A percentile compares a stretch with the other conserved stretches of the same genome.
phyloP scores from a whole-genome alignment of 805 yeast genomes.

The Candida glaebosa region DNA sequence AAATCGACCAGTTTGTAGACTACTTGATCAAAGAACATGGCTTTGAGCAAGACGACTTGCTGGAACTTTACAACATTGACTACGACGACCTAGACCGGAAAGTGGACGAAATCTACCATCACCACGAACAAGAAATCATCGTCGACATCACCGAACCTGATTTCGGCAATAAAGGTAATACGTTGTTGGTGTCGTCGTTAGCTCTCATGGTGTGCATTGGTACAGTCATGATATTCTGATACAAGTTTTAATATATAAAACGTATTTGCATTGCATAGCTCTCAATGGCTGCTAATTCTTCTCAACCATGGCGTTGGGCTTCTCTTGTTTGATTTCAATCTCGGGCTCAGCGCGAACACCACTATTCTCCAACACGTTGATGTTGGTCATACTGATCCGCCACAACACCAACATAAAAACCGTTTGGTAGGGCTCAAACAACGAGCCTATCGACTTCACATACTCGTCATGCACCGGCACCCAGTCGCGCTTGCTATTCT shows the following conservation, averaged over 20 bases:
- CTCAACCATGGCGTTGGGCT: conserved; percentile 1
- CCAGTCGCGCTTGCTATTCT: conserved; percentile 56
- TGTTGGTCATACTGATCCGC: conserved; percentile 60
- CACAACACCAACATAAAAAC: conserved; percentile 70
- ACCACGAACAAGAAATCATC: neutral
- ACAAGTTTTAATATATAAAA: too few species aligned
- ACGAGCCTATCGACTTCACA: conserved; percentile 51
- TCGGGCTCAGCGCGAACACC: conserved; percentile 6
- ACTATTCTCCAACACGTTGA: conserved; percentile 40
- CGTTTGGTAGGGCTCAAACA: conserved; percentile 63
- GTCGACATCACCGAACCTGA: conserved; percentile 1
- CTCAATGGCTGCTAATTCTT: too few species aligned
- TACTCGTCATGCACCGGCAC: conserved; percentile 58
- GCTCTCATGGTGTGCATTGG: neutral
- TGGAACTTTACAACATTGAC: conserved; percentile 23
- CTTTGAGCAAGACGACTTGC: conserved; percentile 23
- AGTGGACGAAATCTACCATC: conserved; percentile 32
- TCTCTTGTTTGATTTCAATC: neutral
- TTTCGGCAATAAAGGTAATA: neutral
- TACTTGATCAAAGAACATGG: conserved; percentile 28
- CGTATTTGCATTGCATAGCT: too few species aligned
- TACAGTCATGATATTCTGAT: neutral
- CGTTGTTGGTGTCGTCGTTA: neutral
- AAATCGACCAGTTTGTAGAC: conserved; percentile 26
- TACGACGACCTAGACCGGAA: conserved; percentile 18